phyloP scores from a whole-genome alignment of 2,329 filamentous ascomycete species.

The Ramularia collo-cygni region DNA sequence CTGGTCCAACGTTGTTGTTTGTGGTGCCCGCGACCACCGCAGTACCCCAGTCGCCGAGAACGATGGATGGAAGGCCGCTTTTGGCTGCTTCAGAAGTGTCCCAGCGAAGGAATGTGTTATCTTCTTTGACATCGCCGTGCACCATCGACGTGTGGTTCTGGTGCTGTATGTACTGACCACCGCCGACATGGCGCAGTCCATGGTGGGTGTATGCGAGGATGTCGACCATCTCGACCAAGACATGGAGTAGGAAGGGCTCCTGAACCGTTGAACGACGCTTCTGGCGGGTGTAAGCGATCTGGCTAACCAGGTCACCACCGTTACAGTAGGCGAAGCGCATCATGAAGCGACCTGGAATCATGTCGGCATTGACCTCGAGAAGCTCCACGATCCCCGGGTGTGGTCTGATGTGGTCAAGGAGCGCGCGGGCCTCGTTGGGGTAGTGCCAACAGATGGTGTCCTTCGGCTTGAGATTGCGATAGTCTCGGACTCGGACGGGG shows the following conservation, averaged over 20 bases:
- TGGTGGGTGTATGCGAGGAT: slow-evolving; percentile 18
- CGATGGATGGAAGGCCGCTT: slow-evolving; percentile 12
- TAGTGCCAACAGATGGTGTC: neutral
- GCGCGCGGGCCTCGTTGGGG: neutral
- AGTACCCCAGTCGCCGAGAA: slow-evolving; percentile 17
- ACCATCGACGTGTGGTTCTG: slow-evolving; percentile 7
- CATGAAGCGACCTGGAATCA: neutral
- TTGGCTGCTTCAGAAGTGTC: slow-evolving; percentile 1
- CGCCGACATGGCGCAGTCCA: slow-evolving; percentile 10
- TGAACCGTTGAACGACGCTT: slow-evolving; percentile 4
- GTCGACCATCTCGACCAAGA: slow-evolving; percentile 9
- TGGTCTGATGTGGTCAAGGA: neutral
- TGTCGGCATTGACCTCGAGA: neutral
- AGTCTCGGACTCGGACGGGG: neutral
- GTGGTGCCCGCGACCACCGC: neutral
- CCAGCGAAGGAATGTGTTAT: slow-evolving; percentile 17
- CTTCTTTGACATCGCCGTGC: slow-evolving; percentile 18
- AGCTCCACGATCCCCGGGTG: neutral
- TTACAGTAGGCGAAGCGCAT: slow-evolving; percentile 3
- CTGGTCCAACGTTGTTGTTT: slow-evolving; percentile 1
- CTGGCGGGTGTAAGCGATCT: slow-evolving; percentile 3
- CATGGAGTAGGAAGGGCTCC: slow-evolving; percentile 15
- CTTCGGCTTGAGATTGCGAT: neutral
- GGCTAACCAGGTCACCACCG: slow-evolving; percentile 10
- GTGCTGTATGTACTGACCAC: slow-evolving; percentile 9